Base-by-base conservation (phyloP, 2,329 filamentous ascomycete species). In the Biscogniauxia marginata region DNA sequence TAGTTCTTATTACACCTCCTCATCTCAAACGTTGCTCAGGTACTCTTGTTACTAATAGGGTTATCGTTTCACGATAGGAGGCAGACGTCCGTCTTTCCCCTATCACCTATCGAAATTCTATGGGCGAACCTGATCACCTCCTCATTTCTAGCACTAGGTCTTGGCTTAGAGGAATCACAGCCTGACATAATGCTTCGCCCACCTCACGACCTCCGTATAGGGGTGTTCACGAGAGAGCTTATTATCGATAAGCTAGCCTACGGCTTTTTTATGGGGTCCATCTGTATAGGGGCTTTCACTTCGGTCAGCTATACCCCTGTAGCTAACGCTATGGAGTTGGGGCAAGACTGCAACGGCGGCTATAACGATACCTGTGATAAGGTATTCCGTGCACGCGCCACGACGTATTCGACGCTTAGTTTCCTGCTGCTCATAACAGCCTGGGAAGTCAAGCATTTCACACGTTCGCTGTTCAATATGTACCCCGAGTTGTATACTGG, bases 121-220 rank as follows among this genome's bases (percentile, higher is more conserved):
- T 91, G 88, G 88, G 86, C 88, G 60, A 91, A 90, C 68, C 84
- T 91, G 66, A 82, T 90, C 52, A 91, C 88, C 1, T 89, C 85
- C 1, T 88, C 84, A 6, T 83, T 89, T 63, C 79, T 89, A 1
- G 88, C 88, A 45, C 84, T 91, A 64, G 88, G 88, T 52, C 79
- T 91, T 0, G 88, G 88, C 5, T 83, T 90, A 57, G 88, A 91
- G 67, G 79, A 85, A 55, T 86, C 86, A 0, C 81, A 85, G 25
- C 83, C 85, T 0, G 87, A 90, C 68, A 84, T 91, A 58, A 83
- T 90, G 67, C 70, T 76, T 5, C 84, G 87, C 0, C 84, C 86
- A 1, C 88, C 88, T 6, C 85, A 87, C 59, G 79, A 79, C 60
- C 75, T 87, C 13, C 75, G 78, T 46, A 70, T 79, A 4, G 86